Conservation (phyloP, 1,284 basidiomycete species). For the Ceratobasidium sp. region DNA sequence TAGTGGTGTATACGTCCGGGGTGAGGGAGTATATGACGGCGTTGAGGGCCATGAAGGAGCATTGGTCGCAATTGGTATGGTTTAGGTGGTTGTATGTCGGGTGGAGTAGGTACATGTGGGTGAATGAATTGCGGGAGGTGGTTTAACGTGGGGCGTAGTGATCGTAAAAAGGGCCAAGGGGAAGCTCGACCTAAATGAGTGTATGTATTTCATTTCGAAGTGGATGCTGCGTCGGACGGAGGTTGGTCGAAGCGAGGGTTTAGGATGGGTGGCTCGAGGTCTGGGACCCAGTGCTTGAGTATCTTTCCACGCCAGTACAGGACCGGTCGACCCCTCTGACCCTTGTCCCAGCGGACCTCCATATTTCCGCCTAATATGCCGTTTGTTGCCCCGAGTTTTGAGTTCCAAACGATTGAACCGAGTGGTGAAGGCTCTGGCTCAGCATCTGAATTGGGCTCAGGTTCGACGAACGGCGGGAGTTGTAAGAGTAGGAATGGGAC, state of each 20-base stretch:
- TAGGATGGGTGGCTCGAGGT: background rate
- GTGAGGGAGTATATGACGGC: constrained; percentile 69
- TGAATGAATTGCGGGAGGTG: constrained; percentile 80
- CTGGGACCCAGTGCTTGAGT: constrained; percentile 54
- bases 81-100: constrained; percentile 88
- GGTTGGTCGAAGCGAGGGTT: background rate
- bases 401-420: constrained; percentile 74
- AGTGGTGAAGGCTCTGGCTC: background rate
- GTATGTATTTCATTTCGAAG: background rate
- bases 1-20: constrained; percentile 17
- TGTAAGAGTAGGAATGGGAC: constrained; percentile 84
- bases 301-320: constrained; percentile 67
- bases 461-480: constrained; percentile 63
- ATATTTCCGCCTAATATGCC: constrained; percentile 71
- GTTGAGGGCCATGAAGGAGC: constrained; percentile 78
- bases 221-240: background rate
- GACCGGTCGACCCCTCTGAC: constrained; percentile 62
- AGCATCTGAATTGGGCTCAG: constrained; percentile 51
- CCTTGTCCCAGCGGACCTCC: constrained; percentile 75
- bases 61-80: constrained; percentile 87
- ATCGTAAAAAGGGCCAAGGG: background rate
- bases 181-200: too few relatives aligned
- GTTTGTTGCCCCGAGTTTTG: constrained; percentile 61
- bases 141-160: constrained; percentile 24
- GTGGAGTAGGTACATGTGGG: constrained; percentile 94